A percentile compares a stretch with the other conserved stretches of the same genome.
These are phyloP conservation scores for Hordeum vulgare DNA, from an alignment of 176 grass and related monocot genomes.

Conservation along the genomic window DNA sequence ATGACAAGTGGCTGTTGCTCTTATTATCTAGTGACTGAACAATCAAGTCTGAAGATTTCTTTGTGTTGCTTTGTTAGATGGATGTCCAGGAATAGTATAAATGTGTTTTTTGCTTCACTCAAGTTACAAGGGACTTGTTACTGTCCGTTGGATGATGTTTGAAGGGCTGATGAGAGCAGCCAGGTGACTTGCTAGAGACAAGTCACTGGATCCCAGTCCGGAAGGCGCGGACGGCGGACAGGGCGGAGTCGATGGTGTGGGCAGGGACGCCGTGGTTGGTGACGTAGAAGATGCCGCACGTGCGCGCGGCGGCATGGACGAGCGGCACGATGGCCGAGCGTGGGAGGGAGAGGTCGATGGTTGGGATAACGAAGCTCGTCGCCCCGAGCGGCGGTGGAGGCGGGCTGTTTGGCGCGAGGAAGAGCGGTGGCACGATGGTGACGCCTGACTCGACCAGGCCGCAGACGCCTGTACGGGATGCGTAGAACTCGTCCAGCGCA, in stretches of 20 bases:
- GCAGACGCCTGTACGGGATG: conserved; percentile 20
- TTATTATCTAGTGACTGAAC: too few species aligned
- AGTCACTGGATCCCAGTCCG: too few species aligned
- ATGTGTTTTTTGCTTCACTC: too few species aligned
- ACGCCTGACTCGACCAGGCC: conserved; percentile 44
- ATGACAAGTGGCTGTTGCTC: too few species aligned
- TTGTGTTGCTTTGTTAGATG: too few species aligned
- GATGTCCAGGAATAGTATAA: too few species aligned
- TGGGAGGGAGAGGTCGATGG: conserved; percentile 19
- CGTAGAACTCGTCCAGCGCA: conserved; percentile 14
- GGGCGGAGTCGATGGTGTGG: not conserved
- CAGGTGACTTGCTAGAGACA: too few species aligned
- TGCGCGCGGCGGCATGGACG: conserved; percentile 20
- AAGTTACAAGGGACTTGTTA: too few species aligned
- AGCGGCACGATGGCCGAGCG: not conserved
- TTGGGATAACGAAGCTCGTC: not conserved
- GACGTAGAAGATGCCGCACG: conserved; percentile 43
- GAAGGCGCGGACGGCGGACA: conserved; percentile 34
- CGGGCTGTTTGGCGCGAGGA: not conserved
- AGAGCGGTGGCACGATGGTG: not conserved
- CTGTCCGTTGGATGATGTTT: too few species aligned
- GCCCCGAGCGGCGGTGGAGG: not conserved
- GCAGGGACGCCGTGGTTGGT: conserved; percentile 27
- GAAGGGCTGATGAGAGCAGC: too few species aligned
- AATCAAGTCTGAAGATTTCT: too few species aligned